Percentiles rank a stretch among this genome's conserved stretches.
Evolutionary conservation across 2,329 filamentous ascomycete species (phyloP).

Genomic region (Coniochaeta pulveracea): DNA sequence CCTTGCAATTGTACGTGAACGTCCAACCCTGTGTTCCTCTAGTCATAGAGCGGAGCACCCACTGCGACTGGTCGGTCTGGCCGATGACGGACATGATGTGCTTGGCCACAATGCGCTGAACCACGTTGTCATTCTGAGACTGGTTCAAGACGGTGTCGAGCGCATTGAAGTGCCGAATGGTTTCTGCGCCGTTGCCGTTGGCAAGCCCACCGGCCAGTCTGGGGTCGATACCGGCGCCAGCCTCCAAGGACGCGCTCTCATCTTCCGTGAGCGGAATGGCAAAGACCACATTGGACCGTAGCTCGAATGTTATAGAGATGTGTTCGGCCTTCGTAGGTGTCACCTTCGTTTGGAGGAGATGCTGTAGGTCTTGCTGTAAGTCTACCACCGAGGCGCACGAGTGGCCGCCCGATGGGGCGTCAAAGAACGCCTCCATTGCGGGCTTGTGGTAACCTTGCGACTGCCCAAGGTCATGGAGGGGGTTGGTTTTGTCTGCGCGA

Average conservation of each 20-base stretch:
- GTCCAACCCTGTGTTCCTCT: conserved; percentile 37
- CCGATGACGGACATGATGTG: conserved; percentile 32
- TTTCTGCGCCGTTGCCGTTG: conserved; percentile 11
- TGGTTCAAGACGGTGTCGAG: conserved; percentile 37
- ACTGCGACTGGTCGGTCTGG: conserved; percentile 34
- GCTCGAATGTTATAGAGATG: conserved; percentile 31
- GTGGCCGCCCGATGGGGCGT: conserved; percentile 1
- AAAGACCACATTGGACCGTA: conserved; percentile 32
- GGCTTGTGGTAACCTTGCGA: no score
- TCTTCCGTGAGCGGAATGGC: conserved; percentile 23
- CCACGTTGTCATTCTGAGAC: conserved; percentile 31
- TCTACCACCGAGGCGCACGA: conserved; percentile 30
- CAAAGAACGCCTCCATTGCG: conserved; percentile 2
- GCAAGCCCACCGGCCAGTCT: conserved; percentile 17
- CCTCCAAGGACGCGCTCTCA: conserved; percentile 22
- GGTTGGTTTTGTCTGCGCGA: no score
- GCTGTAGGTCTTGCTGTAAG: conserved; percentile 31
- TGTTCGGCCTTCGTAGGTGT: conserved; percentile 38
- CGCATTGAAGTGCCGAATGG: conserved; percentile 27
- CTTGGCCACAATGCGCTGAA: conserved; percentile 37
- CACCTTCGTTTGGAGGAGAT: conserved; percentile 27
- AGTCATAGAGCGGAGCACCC: conserved; percentile 33
- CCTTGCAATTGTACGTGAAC: conserved; percentile 40
- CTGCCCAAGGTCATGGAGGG: no score
- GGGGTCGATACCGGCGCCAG: conserved; percentile 18